Percentiles rank a stretch among this genome's conserved stretches.
Evolutionary conservation across 2,329 filamentous ascomycete species (phyloP).

Genomic region (Blumeria graminis): DNA sequence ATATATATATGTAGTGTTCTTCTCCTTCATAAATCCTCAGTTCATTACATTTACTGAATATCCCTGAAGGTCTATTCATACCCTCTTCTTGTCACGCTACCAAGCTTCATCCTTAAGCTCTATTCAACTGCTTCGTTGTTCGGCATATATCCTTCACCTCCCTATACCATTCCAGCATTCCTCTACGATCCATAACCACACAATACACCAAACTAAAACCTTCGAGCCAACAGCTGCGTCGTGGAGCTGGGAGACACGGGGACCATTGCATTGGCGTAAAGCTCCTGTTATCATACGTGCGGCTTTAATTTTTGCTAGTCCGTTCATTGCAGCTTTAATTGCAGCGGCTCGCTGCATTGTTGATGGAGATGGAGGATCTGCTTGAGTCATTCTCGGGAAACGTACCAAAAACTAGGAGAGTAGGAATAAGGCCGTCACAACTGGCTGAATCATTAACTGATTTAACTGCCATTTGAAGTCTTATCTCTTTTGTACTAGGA

Average conservation of each 20-base stretch:
- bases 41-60: no score
- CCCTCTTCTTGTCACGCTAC: no score
- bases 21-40: no score
- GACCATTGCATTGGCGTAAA: constrained; percentile 1
- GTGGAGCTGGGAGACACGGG: not conserved
- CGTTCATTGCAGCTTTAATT: constrained; percentile 3
- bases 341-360: not conserved
- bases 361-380: not conserved
- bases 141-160: no score
- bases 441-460: not conserved
- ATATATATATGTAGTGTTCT: no score
- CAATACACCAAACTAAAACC: constrained; percentile 2
- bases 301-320: constrained; percentile 2
- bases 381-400: not conserved
- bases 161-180: no score
- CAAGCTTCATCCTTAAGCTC: no score
- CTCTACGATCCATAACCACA: no score
- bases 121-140: no score
- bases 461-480: constrained; percentile 1
- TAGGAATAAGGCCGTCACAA: not conserved
- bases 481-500: not conserved
- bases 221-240: constrained; percentile 1
- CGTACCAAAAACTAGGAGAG: constrained; percentile 1
- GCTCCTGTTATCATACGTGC: constrained; percentile 1
- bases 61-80: no score